Percentiles rank a stretch among this genome's conserved stretches.
phyloP scores from a whole-genome alignment of 192 early-diverging fungal genomes.

The Phlyctochytrium arcticum region DNA sequence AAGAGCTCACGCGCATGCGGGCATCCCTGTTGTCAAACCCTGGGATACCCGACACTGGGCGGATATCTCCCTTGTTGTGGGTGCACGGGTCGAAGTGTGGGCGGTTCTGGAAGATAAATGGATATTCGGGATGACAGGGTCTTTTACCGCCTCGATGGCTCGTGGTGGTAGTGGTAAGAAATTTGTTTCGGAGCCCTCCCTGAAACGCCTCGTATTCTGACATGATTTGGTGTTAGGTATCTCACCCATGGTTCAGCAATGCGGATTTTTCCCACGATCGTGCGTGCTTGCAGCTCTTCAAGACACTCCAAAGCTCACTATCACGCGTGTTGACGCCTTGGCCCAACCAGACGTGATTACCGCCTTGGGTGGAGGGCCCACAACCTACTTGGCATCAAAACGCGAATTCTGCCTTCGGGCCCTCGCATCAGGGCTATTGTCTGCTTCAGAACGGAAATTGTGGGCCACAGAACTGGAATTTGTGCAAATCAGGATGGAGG shows the following conservation, averaged over 20 bases:
- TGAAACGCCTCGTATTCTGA: too few relatives aligned
- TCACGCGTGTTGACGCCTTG: neutral
- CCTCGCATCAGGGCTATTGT: conserved; percentile 8
- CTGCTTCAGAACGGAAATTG: neutral
- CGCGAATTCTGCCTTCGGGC: conserved; percentile 18
- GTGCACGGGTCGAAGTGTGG: neutral
- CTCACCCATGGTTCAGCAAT: too few relatives aligned
- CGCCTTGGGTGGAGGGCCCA: neutral
- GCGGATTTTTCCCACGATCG: neutral
- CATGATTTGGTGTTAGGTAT: too few relatives aligned
- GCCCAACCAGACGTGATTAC: neutral
- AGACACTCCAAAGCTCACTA: neutral
- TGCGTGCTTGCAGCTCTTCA: neutral
- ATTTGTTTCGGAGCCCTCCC: too few relatives aligned
- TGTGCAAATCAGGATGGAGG: neutral
- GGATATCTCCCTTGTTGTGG: neutral
- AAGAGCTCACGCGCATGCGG: too few relatives aligned
- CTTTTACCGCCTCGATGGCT: too few relatives aligned
- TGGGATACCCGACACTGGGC: neutral
- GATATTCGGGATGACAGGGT: neutral
- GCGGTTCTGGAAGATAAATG: neutral
- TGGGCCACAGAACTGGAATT: conserved; percentile 11
- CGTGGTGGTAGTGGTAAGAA: neutral
- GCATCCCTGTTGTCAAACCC: neutral
- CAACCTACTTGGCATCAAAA: neutral